A percentile compares a stretch with the other conserved stretches of the same genome.
These are phyloP conservation scores for Calonectria ilicicola DNA, from an alignment of 2,329 filamentous ascomycete species.

Conservation along the genomic window DNA sequence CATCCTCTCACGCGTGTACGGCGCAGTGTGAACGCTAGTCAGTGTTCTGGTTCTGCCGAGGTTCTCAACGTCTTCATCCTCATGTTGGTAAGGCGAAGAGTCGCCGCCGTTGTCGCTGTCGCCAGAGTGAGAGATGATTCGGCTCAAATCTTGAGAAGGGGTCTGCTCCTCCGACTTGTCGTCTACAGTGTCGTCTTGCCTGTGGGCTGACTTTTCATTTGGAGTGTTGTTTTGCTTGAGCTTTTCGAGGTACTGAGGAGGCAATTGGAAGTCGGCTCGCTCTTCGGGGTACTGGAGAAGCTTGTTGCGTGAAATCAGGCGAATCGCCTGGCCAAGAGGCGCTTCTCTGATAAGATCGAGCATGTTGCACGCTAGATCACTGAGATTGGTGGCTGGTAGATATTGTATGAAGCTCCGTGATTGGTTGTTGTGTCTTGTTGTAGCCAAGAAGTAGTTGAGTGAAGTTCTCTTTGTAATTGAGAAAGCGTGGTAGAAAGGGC, in stretches of 20 bases:
- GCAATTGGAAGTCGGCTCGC: slow-evolving; percentile 63
- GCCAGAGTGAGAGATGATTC: background rate
- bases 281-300: slow-evolving; percentile 72
- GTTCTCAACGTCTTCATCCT: background rate
- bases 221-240: background rate
- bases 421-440: background rate
- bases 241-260: slow-evolving; percentile 42
- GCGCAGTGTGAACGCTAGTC: slow-evolving; percentile 25
- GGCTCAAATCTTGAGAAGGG: background rate
- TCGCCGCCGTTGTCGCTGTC: background rate
- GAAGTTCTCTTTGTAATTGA: background rate
- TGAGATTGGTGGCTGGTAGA: background rate
- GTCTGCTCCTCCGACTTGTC: background rate
- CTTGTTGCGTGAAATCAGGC: slow-evolving; percentile 63
- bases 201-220: background rate
- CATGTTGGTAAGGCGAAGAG: slow-evolving; percentile 14
- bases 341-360: slow-evolving; percentile 61
- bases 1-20: slow-evolving; percentile 48
- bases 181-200: background rate
- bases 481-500: background rate
- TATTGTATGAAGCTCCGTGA: background rate
- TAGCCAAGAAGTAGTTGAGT: background rate
- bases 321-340: slow-evolving; percentile 68
- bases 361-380: background rate
- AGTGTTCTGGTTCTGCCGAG: background rate